Evolutionary conservation across 2,329 filamentous ascomycete species (phyloP).

Genomic region (Pyrenochaeta sp.): DNA sequence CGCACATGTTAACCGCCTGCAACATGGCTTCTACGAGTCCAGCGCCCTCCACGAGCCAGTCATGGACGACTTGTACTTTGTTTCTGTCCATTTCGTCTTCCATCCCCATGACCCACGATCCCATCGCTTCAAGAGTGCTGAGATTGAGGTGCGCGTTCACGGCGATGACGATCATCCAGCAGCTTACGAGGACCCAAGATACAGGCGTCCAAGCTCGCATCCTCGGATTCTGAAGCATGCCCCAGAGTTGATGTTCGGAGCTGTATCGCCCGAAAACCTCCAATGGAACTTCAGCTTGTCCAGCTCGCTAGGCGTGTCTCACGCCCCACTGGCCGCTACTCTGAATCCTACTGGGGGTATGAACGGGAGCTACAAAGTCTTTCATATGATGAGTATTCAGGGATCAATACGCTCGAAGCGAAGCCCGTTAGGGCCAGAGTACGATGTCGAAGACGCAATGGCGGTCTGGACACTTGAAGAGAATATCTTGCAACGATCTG

Average conservation of each 20-base stretch:
- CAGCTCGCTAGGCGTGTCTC: slow-evolving; percentile 57
- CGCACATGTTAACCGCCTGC: slow-evolving; percentile 60
- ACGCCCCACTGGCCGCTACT: slow-evolving; percentile 54
- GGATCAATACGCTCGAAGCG: slow-evolving; percentile 55
- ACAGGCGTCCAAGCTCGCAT: slow-evolving; percentile 30
- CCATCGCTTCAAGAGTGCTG: slow-evolving; percentile 60
- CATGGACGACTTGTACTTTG: slow-evolving; percentile 58
- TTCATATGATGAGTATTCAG: slow-evolving; percentile 61
- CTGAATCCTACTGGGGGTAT: slow-evolving; percentile 54
- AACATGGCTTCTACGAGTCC: slow-evolving; percentile 59
- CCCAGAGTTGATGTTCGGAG: slow-evolving; percentile 59
- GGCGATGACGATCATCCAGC: slow-evolving; percentile 20
- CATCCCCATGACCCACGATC: slow-evolving; percentile 54
- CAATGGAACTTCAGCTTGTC: slow-evolving; percentile 60
- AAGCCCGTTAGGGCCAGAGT: slow-evolving; percentile 45
- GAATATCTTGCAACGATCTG: slow-evolving; percentile 58
- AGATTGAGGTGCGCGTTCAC: slow-evolving; percentile 53
- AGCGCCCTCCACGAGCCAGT: slow-evolving; percentile 52
- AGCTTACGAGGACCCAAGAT: slow-evolving; percentile 12
- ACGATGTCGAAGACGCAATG: slow-evolving; percentile 55
- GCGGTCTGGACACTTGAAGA: slow-evolving; percentile 62
- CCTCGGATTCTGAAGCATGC: slow-evolving; percentile 60
- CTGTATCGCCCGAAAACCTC: slow-evolving; percentile 57
- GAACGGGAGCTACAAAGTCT: slow-evolving; percentile 54
- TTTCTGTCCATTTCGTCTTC: slow-evolving; percentile 60